A percentile compares a stretch with the other conserved stretches of the same genome.
These are phyloP conservation scores for Cyclocybe cylindracea DNA, from an alignment of 768 basidiomycete species.

Conservation along the genomic window DNA sequence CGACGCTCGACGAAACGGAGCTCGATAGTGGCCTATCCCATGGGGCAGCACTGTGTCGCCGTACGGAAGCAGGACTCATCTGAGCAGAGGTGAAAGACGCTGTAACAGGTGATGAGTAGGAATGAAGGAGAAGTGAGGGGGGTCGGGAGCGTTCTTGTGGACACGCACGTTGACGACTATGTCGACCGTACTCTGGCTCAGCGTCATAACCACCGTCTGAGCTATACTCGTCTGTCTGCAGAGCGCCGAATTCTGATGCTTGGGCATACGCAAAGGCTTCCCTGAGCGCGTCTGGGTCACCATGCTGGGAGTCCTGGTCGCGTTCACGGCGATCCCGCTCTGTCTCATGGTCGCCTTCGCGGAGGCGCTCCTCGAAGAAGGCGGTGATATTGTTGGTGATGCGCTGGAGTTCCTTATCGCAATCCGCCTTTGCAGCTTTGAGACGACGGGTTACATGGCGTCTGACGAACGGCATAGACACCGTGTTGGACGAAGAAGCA, in stretches of 20 bases:
- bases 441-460: slow-evolving; percentile 93
- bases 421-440: slow-evolving; percentile 91
- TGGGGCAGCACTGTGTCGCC: slow-evolving; percentile 64
- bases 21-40: slow-evolving; percentile 64
- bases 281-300: slow-evolving; percentile 56
- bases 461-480: slow-evolving; percentile 90
- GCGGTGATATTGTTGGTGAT: slow-evolving; percentile 93
- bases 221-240: slow-evolving; percentile 70
- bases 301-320: slow-evolving; percentile 59
- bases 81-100: slow-evolving; percentile 63
- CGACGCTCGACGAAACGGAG: slow-evolving; percentile 55
- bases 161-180: slow-evolving; percentile 78
- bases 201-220: slow-evolving; percentile 85
- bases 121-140: slow-evolving; percentile 48
- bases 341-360: slow-evolving; percentile 71
- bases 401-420: slow-evolving; percentile 94
- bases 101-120: slow-evolving; percentile 57
- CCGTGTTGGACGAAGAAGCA: slow-evolving; percentile 65
- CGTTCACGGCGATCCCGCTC: slow-evolving; percentile 63
- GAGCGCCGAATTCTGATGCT: slow-evolving; percentile 54
- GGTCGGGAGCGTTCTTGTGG: slow-evolving; percentile 34
- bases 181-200: slow-evolving; percentile 65
- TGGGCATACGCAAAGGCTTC: slow-evolving; percentile 66
- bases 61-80: slow-evolving; percentile 66
- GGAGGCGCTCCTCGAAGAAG: slow-evolving; percentile 90